Conservation (phyloP, 345 rosid genomes). For the Populus nigra region DNA sequence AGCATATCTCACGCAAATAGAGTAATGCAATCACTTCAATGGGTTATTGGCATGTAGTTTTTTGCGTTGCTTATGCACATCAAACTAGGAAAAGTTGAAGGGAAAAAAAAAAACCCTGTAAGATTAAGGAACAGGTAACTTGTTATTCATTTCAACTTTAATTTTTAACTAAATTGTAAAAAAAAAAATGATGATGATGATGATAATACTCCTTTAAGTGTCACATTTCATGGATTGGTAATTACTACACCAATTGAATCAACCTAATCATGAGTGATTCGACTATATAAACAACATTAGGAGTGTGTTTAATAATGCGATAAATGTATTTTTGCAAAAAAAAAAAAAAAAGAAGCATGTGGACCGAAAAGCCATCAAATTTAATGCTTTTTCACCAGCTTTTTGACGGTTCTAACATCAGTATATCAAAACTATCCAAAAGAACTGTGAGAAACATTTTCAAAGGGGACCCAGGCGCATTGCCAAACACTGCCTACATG, state of each 20-base stretch:
- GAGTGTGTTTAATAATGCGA: background rate
- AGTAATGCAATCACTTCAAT: background rate
- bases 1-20: background rate
- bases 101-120: too few relatives aligned
- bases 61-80: background rate
- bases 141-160: background rate
- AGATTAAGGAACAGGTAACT: background rate
- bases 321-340: background rate
- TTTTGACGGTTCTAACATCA: background rate
- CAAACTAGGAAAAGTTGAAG: background rate
- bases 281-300: background rate
- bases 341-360: too few relatives aligned
- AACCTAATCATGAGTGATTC: background rate
- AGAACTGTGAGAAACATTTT: background rate
- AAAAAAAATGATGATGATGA: background rate
- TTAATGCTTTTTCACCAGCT: background rate
- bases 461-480: background rate
- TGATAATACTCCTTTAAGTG: background rate
- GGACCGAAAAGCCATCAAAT: background rate
- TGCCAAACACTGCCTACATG: background rate
- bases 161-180: background rate
- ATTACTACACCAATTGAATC: background rate
- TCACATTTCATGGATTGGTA: background rate
- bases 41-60: background rate
- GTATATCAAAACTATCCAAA: too few relatives aligned